Conservation (phyloP, 2,329 filamentous ascomycete species). For the Fusarium piperis region DNA sequence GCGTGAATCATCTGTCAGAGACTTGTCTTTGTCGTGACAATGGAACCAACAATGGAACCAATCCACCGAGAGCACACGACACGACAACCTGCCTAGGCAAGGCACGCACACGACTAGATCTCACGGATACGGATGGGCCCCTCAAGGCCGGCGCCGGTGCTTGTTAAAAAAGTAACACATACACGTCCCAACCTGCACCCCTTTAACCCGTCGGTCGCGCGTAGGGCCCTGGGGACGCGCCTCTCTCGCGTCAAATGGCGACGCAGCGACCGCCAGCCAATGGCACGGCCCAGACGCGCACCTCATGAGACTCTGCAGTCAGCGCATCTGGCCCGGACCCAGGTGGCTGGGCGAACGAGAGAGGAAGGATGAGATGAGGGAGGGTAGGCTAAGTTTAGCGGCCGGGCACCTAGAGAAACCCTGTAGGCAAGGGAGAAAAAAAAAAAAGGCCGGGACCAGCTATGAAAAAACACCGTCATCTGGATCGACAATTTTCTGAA, state of each 20-base stretch:
- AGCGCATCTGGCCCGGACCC: conserved; percentile 30
- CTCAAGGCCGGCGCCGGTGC: conserved; percentile 10
- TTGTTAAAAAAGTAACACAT: conserved; percentile 26
- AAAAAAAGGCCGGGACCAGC: conserved; percentile 25
- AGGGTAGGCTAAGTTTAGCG: conserved; percentile 36
- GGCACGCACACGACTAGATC: conserved; percentile 20
- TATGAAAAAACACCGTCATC: conserved; percentile 16
- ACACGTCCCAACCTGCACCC: conserved; percentile 31
- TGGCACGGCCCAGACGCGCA: conserved; percentile 34
- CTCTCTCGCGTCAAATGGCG: conserved; percentile 37
- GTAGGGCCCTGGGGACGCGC: conserved; percentile 32
- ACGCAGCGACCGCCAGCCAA: conserved; percentile 27
- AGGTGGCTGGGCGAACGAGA: conserved; percentile 40
- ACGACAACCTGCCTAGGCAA: conserved; percentile 19
- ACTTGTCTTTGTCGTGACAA: conserved; percentile 18
- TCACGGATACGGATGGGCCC: conserved; percentile 20
- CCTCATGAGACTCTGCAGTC: conserved; percentile 37
- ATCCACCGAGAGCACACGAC: conserved; percentile 19
- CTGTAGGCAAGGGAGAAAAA: conserved; percentile 13
- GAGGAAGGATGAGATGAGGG: conserved; percentile 20
- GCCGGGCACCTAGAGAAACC: conserved; percentile 26
- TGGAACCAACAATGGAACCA: neutral
- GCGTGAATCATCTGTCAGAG: conserved; percentile 16
- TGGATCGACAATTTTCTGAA: conserved; percentile 24
- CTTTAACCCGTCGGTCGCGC: conserved; percentile 35